phyloP scores from a whole-genome alignment of 1,284 basidiomycete species.

The Pseudozyma hubeiensis region DNA sequence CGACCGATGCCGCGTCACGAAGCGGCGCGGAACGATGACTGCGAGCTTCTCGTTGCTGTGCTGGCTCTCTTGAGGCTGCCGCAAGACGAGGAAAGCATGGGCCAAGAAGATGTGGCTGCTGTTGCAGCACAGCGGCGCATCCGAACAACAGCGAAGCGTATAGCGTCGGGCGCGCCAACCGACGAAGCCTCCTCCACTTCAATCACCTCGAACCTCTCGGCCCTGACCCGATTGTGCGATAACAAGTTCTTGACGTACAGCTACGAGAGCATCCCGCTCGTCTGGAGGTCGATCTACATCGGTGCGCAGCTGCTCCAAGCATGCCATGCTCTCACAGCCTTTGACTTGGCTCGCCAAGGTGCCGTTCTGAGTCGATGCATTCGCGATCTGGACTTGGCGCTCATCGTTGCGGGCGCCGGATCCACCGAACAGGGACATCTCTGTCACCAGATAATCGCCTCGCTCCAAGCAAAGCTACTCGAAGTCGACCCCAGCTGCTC shows the following conservation, averaged over 20 bases:
- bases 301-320: slow-evolving; percentile 62
- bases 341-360: not conserved
- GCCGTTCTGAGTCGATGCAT: slow-evolving; percentile 67
- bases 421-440: slow-evolving; percentile 23
- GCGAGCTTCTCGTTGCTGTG: too few relatives aligned
- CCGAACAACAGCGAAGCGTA: not conserved
- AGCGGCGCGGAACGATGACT: too few relatives aligned
- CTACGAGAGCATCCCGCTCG: slow-evolving; percentile 68
- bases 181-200: not conserved
- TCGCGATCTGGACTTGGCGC: slow-evolving; percentile 78
- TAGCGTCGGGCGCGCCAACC: not conserved
- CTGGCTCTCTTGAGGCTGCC: too few relatives aligned
- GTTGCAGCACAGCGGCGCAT: slow-evolving; percentile 7
- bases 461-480: slow-evolving; percentile 47
- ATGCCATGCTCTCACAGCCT: slow-evolving; percentile 10
- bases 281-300: slow-evolving; percentile 71
- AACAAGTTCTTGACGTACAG: slow-evolving; percentile 70
- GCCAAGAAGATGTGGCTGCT: slow-evolving; percentile 1
- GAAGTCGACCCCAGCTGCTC: not conserved
- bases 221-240: slow-evolving; percentile 69
- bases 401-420: slow-evolving; percentile 81
- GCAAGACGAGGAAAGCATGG: not conserved
- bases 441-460: slow-evolving; percentile 68
- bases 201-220: slow-evolving; percentile 10
- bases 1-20: too few relatives aligned